Evolutionary conservation across 2,329 filamentous ascomycete genomes (phyloP), one percentile per base, ranked within the genome.

Genomic region (Sclerotinia glacialis): DNA sequence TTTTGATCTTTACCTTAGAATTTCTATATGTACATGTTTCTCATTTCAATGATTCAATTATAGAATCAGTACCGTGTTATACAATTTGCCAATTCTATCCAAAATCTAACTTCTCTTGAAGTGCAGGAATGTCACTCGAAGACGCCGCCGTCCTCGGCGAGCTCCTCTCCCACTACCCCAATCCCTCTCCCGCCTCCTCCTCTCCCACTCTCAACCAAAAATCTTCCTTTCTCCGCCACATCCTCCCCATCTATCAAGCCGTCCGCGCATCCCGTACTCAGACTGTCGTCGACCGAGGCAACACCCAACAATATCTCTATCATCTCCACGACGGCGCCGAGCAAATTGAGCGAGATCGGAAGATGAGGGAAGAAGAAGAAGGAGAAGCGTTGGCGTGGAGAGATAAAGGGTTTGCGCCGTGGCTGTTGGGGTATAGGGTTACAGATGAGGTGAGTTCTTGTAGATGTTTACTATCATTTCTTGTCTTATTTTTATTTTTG

Each of bases 51-150:
- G 1, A 2, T 2, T 8, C 28, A 26, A 23, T 37, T 11, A 23
- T 3, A 23, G 0, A 21, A 2, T 23, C 3, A 23, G 23, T 12
- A 49, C 18, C 6, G 12, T 37, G 11, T 40, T 14, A 44, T 14
- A 40, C 12, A 16, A 58, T 18, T 28, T 60, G 5, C 7, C 2
- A 23, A 8, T n/a, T 18, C 1, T 12, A 21, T 16, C 5, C n/a
- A 21, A 8, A 18, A 60, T 2, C 58, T 60, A 60, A 60, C 58
- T 5, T 11, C 12, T 31, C 46, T 34, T 1, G 7, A n/a, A 60
- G 75, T 3, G 85, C 85, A 0, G 85, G 85, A 2, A 87, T 87
- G 85, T 82, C 83, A 5, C 78, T 88, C 1, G 86, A 88, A 74
- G 86, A 88, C 65, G 85, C 79, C 0, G 83, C 83, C 3, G 83